A percentile compares a stretch with the other conserved stretches of the same genome.
phyloP scores from a whole-genome alignment of 768 basidiomycete species.

The Dioszegia crocea region DNA sequence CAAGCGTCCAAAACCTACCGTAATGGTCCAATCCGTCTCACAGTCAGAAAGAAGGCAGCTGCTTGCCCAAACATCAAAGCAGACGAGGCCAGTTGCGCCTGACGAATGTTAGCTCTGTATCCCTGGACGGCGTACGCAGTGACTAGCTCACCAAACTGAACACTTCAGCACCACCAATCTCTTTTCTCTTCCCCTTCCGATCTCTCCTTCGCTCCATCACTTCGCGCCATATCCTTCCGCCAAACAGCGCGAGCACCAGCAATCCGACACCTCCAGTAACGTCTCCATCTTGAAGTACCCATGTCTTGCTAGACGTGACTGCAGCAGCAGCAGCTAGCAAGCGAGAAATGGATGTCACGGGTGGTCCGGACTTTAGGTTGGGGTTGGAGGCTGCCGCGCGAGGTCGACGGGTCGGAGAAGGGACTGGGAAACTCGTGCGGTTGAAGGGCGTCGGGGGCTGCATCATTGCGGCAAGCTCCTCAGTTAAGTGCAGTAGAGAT shows the following conservation, averaged over 20 bases:
- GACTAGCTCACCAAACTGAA: background rate
- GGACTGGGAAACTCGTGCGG: slow-evolving; percentile 6
- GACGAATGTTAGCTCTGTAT: background rate
- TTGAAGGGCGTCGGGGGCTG: slow-evolving; percentile 3
- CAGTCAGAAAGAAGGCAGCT: slow-evolving; percentile 6
- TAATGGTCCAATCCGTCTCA: slow-evolving; percentile 6
- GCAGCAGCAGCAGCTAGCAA: slow-evolving; percentile 29
- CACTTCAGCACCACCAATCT: background rate
- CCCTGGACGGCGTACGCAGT: background rate
- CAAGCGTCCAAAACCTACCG: too few relatives aligned
- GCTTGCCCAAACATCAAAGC: background rate
- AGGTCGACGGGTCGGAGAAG: background rate
- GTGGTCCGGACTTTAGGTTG: background rate
- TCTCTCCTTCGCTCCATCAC: slow-evolving; percentile 12
- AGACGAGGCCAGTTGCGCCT: background rate
- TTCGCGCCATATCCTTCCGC: slow-evolving; percentile 21
- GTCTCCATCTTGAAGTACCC: slow-evolving; percentile 17
- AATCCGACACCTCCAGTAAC: slow-evolving; percentile 23
- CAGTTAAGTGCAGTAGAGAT: too few relatives aligned
- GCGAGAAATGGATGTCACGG: slow-evolving; percentile 11
- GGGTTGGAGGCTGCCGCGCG: background rate
- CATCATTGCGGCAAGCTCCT: background rate
- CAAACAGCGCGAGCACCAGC: slow-evolving; percentile 29
- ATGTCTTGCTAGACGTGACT: slow-evolving; percentile 21
- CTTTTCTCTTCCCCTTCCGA: slow-evolving; percentile 18